Conservation (phyloP, 2,329 filamentous ascomycete species). For the Colletotrichum neosansevieriae region DNA sequence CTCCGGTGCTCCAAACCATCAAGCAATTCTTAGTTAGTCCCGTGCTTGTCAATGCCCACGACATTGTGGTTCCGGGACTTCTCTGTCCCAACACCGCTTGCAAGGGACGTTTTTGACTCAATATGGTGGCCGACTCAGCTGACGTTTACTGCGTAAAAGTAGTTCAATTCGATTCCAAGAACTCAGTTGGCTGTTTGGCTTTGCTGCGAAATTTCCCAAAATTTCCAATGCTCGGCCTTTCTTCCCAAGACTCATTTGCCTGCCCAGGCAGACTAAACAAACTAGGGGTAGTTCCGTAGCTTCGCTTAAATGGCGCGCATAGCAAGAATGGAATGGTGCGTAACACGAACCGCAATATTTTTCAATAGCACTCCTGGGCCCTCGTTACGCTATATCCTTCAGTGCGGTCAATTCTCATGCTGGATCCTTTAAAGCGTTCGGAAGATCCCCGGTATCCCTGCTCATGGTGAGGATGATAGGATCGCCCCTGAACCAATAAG, state of each 20-base stretch:
- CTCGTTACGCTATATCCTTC: background rate
- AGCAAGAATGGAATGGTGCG: background rate
- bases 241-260: background rate
- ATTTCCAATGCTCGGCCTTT: background rate
- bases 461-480: conserved; percentile 7
- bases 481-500: background rate
- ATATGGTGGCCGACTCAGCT: too few species aligned
- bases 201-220: background rate
- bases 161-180: too few species aligned
- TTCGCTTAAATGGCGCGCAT: background rate
- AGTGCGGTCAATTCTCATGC: background rate
- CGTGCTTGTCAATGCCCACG: too few species aligned
- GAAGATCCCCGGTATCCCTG: conserved; percentile 11
- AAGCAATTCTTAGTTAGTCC: too few species aligned
- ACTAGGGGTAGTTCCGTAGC: background rate
- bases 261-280: conserved; percentile 6
- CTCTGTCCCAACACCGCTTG: too few species aligned
- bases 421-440: background rate
- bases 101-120: too few species aligned
- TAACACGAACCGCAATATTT: too few species aligned
- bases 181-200: background rate
- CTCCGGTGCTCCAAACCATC: too few species aligned
- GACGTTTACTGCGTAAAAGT: too few species aligned
- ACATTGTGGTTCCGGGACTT: too few species aligned
- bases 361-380: too few species aligned